Conservation (phyloP, 768 basidiomycete genomes). For the Chalciporus sphaerocephalus region DNA sequence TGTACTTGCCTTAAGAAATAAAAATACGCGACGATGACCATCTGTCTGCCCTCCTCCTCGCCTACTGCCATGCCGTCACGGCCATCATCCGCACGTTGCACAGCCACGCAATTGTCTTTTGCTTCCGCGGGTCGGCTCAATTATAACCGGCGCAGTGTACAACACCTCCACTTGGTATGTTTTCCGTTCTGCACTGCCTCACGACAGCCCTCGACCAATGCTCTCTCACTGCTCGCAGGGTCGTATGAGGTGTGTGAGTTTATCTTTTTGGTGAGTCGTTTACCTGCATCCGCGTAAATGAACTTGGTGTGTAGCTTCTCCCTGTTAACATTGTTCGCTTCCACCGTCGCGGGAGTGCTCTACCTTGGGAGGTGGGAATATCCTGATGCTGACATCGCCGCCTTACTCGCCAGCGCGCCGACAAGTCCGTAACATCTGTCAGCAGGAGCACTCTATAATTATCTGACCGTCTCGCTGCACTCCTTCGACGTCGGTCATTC, state of each 20-base stretch:
- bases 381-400: not conserved
- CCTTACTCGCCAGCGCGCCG: not conserved
- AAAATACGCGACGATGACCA: not conserved
- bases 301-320: not conserved
- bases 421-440: not conserved
- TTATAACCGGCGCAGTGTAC: not conserved
- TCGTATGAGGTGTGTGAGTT: too few species aligned
- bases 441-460: not conserved
- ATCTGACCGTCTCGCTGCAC: too few species aligned
- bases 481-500: slow-evolving; percentile 1
- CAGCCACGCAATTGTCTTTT: slow-evolving; percentile 1
- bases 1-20: not conserved
- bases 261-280: not conserved
- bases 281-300: not conserved
- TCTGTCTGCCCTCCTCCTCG: not conserved
- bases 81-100: not conserved
- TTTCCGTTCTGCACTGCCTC: not conserved
- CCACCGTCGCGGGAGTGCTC: not conserved
- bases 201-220: too few species aligned
- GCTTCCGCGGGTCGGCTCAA: slow-evolving; percentile 4
- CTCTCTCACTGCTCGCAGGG: not conserved
- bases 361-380: not conserved
- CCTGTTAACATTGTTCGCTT: not conserved
- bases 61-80: not conserved
- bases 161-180: not conserved